Evolutionary conservation across 306 rosid genomes (phyloP), one percentile per base, ranked within the genome.

Genomic region (Begonia peltatifolia): DNA sequence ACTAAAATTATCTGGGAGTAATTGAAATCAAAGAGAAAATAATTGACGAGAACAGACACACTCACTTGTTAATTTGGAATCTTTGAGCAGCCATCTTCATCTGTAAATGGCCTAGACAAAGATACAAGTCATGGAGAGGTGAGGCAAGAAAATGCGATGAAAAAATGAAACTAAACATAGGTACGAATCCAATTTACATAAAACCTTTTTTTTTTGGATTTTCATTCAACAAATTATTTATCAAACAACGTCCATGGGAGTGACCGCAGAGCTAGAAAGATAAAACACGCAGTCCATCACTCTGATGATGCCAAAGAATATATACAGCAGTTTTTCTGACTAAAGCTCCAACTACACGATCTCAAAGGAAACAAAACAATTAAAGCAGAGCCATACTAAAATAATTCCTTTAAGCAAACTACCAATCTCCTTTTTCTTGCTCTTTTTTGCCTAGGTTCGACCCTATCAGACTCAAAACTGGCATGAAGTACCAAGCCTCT

Each of bases 401-500:
- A 44, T 8, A 5, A 44, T 44, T 44, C 48, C 12, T 44, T 12
- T 44, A 0, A 10, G 48, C 48, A 44, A 44, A 44, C 14, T 10
- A n/a, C 48, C 11, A 44, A n/a, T 44, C 14, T 44, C 11, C 12
- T n/a, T 4, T 44, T 44, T 44, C 48, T 2, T 44, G 5, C 6
- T 10, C 48, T 10, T 30, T 30, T 30, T 30, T 30, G 38, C 38
- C 38, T 30, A 30, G 38, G 2, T 10, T 44, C 48, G n/a, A 10
- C 48, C 25, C 6, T 49, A 18, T 58, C 52, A 30, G 22, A 70
- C 58, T 88, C 95, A 90, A 85, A 90, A 90, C 85, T 90, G 95
- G 94, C 99, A 90, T 41, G 99, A 90, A 52, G 96, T 90, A 65
- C 99, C 99, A 42, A 90, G 96, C 84, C 96, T 86, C 85, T 67